Percentiles rank a stretch among this genome's conserved stretches.
Evolutionary conservation across 805 yeast species (phyloP).

Genomic region (Zygoascus bituminiphila): DNA sequence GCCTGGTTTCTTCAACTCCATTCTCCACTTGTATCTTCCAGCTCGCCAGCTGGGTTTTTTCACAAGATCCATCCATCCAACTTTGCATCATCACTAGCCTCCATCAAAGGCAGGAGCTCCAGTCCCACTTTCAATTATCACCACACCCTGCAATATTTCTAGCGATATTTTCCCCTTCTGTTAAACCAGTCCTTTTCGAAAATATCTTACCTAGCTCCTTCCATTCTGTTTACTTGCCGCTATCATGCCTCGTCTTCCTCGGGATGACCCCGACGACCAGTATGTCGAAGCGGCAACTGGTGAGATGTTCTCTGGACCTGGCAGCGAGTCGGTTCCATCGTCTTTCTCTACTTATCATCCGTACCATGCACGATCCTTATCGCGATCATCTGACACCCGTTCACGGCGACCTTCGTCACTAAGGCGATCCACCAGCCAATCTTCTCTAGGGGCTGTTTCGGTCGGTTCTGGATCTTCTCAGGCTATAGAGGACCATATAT

Average conservation of each 20-base stretch:
- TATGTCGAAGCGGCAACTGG: conserved; percentile 31
- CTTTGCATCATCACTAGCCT: too few species aligned
- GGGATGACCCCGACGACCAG: conserved; percentile 11
- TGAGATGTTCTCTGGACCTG: conserved; percentile 67
- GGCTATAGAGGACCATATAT: neutral
- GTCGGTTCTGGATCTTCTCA: conserved; percentile 1
- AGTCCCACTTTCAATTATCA: too few species aligned
- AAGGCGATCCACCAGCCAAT: neutral
- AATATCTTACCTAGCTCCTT: too few species aligned
- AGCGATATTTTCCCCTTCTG: too few species aligned
- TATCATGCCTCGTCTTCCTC: neutral
- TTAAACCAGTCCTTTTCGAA: too few species aligned
- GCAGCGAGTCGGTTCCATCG: conserved; percentile 60
- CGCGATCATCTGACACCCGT: conserved; percentile 16
- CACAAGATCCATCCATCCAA: too few species aligned
- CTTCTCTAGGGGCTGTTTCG: neutral
- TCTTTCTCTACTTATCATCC: conserved; percentile 63
- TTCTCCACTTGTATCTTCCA: too few species aligned
- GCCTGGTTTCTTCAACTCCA: too few species aligned
- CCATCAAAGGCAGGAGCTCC: too few species aligned
- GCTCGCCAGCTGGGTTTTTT: too few species aligned
- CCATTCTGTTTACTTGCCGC: too few species aligned
- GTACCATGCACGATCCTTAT: conserved; percentile 16
- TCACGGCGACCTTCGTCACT: conserved; percentile 5
- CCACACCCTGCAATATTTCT: too few species aligned